Base-by-base conservation (phyloP, 176 grass and related monocot species). In the Avena atlantica region DNA sequence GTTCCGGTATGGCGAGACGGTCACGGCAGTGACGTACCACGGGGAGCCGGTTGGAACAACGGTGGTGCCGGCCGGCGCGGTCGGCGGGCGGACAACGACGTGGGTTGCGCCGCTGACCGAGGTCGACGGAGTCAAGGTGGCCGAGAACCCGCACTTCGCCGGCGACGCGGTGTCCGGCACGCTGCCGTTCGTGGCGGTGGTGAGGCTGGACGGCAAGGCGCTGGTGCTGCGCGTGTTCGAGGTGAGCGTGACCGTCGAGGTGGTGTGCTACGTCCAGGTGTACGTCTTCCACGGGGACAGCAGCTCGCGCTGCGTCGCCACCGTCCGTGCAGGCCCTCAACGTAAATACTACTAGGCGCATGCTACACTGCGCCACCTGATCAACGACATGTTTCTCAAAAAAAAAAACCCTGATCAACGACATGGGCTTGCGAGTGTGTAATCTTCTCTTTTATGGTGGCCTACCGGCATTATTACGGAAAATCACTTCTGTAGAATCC, bases 11-110 rank as follows among this genome's bases (percentile, higher is more conserved):
- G 84, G 87, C n/a, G 8, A 27, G 9, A 31, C 73, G 66, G 72
- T 87, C 49, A 69, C 91, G 4, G 6, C 83, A 1, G 66, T 98
- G 58, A 90, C 79, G 61, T 98, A 98, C 86, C 96, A 78, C 76
- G 96, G 91, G 5, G 78, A 68, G 25, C 31, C 70, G 3, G 93
- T 98, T 0, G 96, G 93, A 1, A 7, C 71, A 65, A 75, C 90
- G 9, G 78, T 85, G 50, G 84, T 95, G 34, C 84, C 88, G 2
- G 86, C 66, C 1, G 93, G 93, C 3, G 79, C 74, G 78, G 2
- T 98, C 40, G 31, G 50, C 1, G 84, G 84, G 45, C 76, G 24
- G 51, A 4, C 86, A 4, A 95, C 66, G 83, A 59, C 65, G 58
- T n/a, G 4, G 13, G 17, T 98, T 2, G 84, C 25, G n/a, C 84